phyloP scores from a whole-genome alignment of 2,329 filamentous ascomycete species.

The Phialemonium atrogriseum region DNA sequence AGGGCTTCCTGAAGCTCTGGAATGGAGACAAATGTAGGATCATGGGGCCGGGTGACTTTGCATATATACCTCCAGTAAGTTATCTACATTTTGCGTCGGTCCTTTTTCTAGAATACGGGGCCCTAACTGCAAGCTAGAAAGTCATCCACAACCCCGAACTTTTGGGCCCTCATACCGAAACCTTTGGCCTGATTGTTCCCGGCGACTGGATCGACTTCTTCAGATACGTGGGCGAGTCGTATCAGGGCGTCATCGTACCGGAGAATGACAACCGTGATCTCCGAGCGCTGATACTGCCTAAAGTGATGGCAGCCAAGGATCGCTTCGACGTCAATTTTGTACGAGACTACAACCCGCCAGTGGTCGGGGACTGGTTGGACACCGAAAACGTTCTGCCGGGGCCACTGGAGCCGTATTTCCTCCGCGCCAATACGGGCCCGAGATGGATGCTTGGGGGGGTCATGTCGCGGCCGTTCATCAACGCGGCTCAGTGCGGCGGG shows the following conservation, averaged over 20 bases:
- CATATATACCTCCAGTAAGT: constrained; percentile 45
- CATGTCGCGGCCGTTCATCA: constrained; percentile 38
- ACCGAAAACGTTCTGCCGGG: constrained; percentile 31
- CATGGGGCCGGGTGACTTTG: constrained; percentile 47
- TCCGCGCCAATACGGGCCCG: constrained; percentile 41
- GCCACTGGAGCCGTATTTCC: constrained; percentile 35
- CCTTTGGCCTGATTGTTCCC: constrained; percentile 44
- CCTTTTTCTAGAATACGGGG: too few species aligned
- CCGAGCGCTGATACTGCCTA: constrained; percentile 40
- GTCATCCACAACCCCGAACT: constrained; percentile 48
- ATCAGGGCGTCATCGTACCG: constrained; percentile 38
- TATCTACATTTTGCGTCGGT: too few species aligned
- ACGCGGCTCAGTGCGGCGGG: constrained; percentile 34
- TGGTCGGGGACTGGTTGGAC: constrained; percentile 30
- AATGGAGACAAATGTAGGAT: constrained; percentile 47
- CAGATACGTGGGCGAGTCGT: constrained; percentile 46
- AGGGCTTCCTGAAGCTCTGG: constrained; percentile 48
- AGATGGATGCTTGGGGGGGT: constrained; percentile 35
- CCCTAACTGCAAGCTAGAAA: constrained; percentile 20
- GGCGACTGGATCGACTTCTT: constrained; percentile 56
- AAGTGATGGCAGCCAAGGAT: constrained; percentile 45
- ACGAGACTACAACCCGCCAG: constrained; percentile 36
- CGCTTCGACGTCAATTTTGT: constrained; percentile 47
- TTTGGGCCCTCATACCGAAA: constrained; percentile 44
- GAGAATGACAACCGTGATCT: constrained; percentile 43